Percentiles rank a stretch among this genome's conserved stretches.
These are phyloP conservation scores for Cryptococcus sp. DNA, from an alignment of 1,284 basidiomycete species.

Conservation along the genomic window DNA sequence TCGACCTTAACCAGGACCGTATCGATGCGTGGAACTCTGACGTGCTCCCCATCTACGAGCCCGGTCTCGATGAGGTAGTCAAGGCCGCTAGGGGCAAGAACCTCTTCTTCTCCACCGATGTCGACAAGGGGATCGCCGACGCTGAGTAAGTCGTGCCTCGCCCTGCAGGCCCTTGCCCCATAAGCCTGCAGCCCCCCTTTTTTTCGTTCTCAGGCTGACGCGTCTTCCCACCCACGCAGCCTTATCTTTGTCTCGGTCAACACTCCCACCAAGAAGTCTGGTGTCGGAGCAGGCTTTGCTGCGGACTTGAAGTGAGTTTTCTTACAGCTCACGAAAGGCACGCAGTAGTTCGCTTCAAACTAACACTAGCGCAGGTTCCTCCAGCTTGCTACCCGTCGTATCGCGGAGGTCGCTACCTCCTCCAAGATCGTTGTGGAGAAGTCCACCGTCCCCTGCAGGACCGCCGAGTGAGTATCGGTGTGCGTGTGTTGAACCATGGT, in stretches of 20 bases:
- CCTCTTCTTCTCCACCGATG: conserved; percentile 94
- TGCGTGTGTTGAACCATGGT: neutral
- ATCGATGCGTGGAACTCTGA: conserved; percentile 92
- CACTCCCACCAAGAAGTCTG: conserved; percentile 97
- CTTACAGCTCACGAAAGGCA: neutral
- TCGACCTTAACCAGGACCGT: conserved; percentile 91
- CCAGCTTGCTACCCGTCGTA: conserved; percentile 91
- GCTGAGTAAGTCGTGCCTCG: conserved; percentile 60
- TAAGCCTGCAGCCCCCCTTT: neutral
- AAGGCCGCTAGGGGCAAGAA: conserved; percentile 84
- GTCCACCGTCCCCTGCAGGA: conserved; percentile 97
- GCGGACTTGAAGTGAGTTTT: conserved; percentile 86
- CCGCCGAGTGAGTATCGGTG: conserved; percentile 62
- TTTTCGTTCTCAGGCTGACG: neutral
- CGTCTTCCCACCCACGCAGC: conserved; percentile 21
- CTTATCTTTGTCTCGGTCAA: conserved; percentile 65
- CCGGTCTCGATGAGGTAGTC: conserved; percentile 92
- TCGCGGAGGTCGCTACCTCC: conserved; percentile 82
- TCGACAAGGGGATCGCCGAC: conserved; percentile 87
- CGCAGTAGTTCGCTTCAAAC: neutral
- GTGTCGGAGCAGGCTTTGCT: conserved; percentile 94
- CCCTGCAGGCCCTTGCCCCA: neutral
- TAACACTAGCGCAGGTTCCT: conserved; percentile 66
- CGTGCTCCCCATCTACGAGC: conserved; percentile 78
- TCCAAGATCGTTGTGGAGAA: conserved; percentile 99